Evolutionary conservation across 2,329 filamentous ascomycete species (phyloP), one percentile per base, ranked within the genome.

Genomic region (Clonostachys rhizophaga): DNA sequence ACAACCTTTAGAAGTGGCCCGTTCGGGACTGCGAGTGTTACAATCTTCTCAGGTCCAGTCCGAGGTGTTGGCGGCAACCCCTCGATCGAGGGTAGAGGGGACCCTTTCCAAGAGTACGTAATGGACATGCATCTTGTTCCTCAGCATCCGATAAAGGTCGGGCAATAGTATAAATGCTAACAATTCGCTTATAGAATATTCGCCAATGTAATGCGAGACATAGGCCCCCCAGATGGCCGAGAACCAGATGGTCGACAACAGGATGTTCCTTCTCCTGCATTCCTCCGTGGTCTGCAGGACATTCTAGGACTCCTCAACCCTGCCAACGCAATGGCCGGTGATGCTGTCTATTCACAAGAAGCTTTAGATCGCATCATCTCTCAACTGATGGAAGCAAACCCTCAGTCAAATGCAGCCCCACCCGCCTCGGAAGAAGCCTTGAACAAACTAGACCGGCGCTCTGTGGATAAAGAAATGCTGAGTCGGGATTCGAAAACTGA

Each of bases 321-420:
- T 13, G 68, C 67, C n/a, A 70, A 74, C 48, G 75, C 69, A 8
- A 66, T 71, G 14, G 74, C 79, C 49, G 89, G 91, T 17, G 92
- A 97, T 64, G 89, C 85, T 8, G 92, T 96, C 2, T 95, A 92
- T 63, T 87, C 87, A 1, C 89, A 97, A 66, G 91, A 96, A 68
- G 91, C 88, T 4, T 72, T 97, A 34, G 92, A 99, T 62, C 82
- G 87, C 34, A 89, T 97, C 53, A 87, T 99, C 47, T 87, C 89
- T 0, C 81, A 87, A 55, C 74, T 97, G 40, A 94, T 96, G 85
- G 92, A 96, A 55, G 82, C 89, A 50, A 86, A 91, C 48, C 79
- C 83, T 3, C 78, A 78, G 45, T 86, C 85, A 1, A 89, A 87
- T 54, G 92, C 89, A 1, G 87, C 91, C 1, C 87, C 89, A 0